Percentiles rank a stretch among this genome's conserved stretches.
These are phyloP conservation scores for Oxyria digyna DNA, from an alignment of 148 eudicot genomes.

Conservation along the genomic window DNA sequence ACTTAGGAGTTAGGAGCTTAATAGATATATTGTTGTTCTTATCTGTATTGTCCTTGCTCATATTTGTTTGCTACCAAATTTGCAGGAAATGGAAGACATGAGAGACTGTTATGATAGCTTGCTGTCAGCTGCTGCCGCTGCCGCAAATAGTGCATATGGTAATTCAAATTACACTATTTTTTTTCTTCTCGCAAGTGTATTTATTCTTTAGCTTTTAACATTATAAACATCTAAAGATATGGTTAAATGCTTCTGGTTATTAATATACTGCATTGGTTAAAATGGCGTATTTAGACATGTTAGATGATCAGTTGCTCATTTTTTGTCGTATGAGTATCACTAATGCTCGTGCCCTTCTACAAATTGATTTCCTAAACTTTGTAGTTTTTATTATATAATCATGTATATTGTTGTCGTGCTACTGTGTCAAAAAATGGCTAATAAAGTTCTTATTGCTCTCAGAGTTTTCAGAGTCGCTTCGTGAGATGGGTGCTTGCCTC, in stretches of 20 bases:
- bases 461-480: constrained; percentile 95
- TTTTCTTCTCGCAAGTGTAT: background rate
- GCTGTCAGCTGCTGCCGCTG: constrained; percentile 80
- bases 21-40: background rate
- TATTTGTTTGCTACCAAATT: constrained; percentile 5
- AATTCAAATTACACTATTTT: constrained; percentile 6
- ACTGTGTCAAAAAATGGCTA: background rate
- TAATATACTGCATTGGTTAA: background rate
- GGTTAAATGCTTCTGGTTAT: background rate
- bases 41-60: background rate
- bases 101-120: constrained; percentile 84
- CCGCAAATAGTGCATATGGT: constrained; percentile 87
- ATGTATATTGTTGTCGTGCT: background rate
- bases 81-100: constrained; percentile 87
- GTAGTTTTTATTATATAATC: background rate
- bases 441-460: constrained; percentile 11
- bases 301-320: background rate
- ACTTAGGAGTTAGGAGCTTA: background rate
- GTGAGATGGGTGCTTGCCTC: constrained; percentile 93
- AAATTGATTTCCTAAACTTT: background rate
- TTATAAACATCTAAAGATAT: background rate
- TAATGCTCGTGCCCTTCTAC: background rate
- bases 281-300: background rate
- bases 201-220: background rate
- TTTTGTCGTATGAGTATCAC: background rate